Evolutionary conservation across 768 basidiomycete genomes (phyloP).

Genomic region (Russula lepida): DNA sequence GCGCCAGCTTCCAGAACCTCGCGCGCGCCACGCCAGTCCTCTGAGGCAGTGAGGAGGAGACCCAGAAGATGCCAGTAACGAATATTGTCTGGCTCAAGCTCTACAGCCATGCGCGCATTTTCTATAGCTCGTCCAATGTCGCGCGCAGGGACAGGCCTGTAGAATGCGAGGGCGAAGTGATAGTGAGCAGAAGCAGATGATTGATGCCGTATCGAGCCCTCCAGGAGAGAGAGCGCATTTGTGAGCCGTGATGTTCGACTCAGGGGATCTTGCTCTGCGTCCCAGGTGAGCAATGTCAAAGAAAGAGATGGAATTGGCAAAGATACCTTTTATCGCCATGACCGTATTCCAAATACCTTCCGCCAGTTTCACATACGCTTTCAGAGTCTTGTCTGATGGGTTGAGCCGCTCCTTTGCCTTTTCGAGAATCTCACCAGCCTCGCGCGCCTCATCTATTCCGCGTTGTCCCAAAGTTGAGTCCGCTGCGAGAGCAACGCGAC

Average conservation of each 20-base stretch:
- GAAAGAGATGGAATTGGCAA: not conserved
- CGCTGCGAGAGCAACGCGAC: slow-evolving; percentile 35
- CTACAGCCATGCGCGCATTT: slow-evolving; percentile 63
- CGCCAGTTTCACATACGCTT: slow-evolving; percentile 53
- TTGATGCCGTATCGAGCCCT: slow-evolving; percentile 38
- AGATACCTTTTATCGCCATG: slow-evolving; percentile 63
- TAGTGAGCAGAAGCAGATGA: slow-evolving; percentile 57
- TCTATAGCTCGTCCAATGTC: slow-evolving; percentile 60
- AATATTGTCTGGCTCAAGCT: slow-evolving; percentile 51
- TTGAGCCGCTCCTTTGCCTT: slow-evolving; percentile 52
- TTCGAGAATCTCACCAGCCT: slow-evolving; percentile 52
- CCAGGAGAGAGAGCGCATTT: slow-evolving; percentile 45
- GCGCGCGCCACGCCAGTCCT: slow-evolving; percentile 70
- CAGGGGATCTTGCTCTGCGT: slow-evolving; percentile 54
- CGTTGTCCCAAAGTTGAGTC: slow-evolving; percentile 13
- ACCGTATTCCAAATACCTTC: slow-evolving; percentile 67
- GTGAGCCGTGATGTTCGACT: slow-evolving; percentile 52
- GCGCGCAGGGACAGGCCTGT: slow-evolving; percentile 53
- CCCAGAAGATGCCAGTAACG: slow-evolving; percentile 91
- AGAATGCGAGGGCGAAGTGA: slow-evolving; percentile 71
- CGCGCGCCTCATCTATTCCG: slow-evolving; percentile 49
- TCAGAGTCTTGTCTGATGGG: slow-evolving; percentile 40
- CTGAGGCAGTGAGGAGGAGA: slow-evolving; percentile 65
- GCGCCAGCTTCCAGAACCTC: slow-evolving; percentile 75
- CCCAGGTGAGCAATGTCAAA: not conserved